These are phyloP conservation scores for Akanthomyces uredinophilus DNA, from an alignment of 2,329 filamentous ascomycete genomes.

Conservation along the genomic window DNA sequence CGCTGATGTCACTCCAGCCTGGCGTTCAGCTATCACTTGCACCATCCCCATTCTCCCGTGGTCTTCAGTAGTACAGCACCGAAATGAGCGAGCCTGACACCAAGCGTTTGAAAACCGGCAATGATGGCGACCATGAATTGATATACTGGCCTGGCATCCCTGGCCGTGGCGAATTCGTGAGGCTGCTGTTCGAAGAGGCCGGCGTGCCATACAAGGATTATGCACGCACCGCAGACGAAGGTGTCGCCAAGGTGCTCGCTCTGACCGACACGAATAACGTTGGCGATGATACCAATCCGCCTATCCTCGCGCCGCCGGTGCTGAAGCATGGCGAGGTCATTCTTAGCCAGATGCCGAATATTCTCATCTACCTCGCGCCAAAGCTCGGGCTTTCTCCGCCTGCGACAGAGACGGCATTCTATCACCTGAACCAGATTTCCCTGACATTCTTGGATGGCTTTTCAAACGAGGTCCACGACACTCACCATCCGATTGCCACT, in stretches of 20 bases:
- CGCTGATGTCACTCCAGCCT: too few species aligned
- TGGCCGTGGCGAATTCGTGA: constrained; percentile 69
- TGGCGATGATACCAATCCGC: constrained; percentile 55
- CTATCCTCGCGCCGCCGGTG: constrained; percentile 61
- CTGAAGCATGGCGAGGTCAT: constrained; percentile 57
- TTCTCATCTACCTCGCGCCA: constrained; percentile 64
- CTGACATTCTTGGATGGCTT: constrained; percentile 68
- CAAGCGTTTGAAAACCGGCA: constrained; percentile 30
- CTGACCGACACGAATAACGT: constrained; percentile 40
- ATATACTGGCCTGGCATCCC: constrained; percentile 69
- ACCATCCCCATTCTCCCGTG: too few species aligned
- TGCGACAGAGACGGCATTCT: constrained; percentile 41
- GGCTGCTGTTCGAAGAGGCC: constrained; percentile 66
- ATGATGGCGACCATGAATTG: constrained; percentile 53
- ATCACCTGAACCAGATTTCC: constrained; percentile 56
- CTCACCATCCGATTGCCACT: constrained; percentile 64
- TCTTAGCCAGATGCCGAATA: constrained; percentile 67
- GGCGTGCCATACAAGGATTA: constrained; percentile 59
- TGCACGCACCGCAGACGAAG: constrained; percentile 36
- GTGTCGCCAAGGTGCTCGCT: constrained; percentile 44
- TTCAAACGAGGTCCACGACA: constrained; percentile 67
- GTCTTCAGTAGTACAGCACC: not conserved
- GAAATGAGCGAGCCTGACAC: constrained; percentile 21
- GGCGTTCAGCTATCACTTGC: too few species aligned
- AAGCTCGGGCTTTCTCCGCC: constrained; percentile 51